A percentile compares a stretch with the other conserved stretches of the same genome.
phyloP scores from a whole-genome alignment of 2,329 filamentous ascomycete genomes.

The Ophiostoma pallidulum region DNA sequence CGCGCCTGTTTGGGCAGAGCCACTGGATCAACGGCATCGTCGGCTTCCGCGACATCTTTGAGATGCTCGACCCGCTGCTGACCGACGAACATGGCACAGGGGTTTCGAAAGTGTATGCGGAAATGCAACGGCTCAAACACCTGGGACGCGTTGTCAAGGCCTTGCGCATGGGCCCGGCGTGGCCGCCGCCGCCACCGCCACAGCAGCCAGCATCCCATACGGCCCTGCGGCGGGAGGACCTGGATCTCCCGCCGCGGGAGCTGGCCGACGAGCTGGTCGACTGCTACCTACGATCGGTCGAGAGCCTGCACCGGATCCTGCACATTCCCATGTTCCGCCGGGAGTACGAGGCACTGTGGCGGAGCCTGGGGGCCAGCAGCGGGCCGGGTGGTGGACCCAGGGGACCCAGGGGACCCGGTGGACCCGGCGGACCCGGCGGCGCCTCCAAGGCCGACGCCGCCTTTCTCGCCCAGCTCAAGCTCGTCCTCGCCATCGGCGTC shows the following conservation, averaged over 20 bases:
- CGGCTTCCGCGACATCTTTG: conserved; percentile 14
- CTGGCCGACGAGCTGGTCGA: conserved; percentile 43
- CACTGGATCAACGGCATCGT: conserved; percentile 37
- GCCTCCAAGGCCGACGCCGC: conserved; percentile 21
- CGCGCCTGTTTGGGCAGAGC: conserved; percentile 46
- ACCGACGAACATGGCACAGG: conserved; percentile 27
- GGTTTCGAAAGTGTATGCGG: conserved; percentile 24
- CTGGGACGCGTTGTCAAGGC: conserved; percentile 44
- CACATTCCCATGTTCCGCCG: conserved; percentile 47
- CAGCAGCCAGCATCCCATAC: too few relatives aligned
- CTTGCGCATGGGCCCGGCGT: conserved; percentile 22
- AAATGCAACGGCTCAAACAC: conserved; percentile 41
- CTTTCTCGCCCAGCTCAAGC: conserved; percentile 42
- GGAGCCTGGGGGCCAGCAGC: conserved; percentile 18
- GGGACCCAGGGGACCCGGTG: too few relatives aligned
- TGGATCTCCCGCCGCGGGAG: conserved; percentile 26
- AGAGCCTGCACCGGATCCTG: conserved; percentile 47
- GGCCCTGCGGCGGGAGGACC: conserved; percentile 29
- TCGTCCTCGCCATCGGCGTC: conserved; percentile 42
- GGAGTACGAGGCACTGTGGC: conserved; percentile 43
- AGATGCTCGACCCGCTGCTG: conserved; percentile 15
- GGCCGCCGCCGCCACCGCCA: conserved; percentile 7
- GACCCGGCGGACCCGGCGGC: too few relatives aligned
- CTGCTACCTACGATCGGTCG: conserved; percentile 44
- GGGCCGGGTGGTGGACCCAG: too few relatives aligned